Conservation (phyloP, 1,284 basidiomycete species). For the Ustilago shanxiensis region DNA sequence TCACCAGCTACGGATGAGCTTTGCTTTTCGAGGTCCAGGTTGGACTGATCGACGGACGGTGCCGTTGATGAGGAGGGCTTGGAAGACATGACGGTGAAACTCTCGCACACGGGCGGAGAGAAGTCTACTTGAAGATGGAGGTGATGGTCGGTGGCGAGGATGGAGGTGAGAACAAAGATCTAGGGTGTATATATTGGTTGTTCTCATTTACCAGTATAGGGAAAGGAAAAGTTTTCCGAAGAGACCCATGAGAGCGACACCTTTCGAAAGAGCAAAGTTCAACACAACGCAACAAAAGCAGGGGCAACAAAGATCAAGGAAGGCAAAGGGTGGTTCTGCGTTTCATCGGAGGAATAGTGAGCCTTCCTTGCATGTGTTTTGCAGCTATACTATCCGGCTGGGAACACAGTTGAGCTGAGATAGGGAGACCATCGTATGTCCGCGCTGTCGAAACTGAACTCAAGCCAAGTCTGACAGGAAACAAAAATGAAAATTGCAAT, state of each 20-base stretch:
- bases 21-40: constrained; percentile 48
- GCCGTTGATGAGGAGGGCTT: constrained; percentile 28
- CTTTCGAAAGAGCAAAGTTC: not conserved
- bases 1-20: constrained; percentile 39
- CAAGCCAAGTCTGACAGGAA: too few species aligned
- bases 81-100: constrained; percentile 15
- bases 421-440: not conserved
- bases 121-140: not conserved
- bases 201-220: not conserved
- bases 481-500: not conserved
- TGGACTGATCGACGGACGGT: constrained; percentile 21
- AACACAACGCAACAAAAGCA: too few species aligned
- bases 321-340: not conserved
- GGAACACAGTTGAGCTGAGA: not conserved
- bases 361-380: not conserved
- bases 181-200: constrained; percentile 14
- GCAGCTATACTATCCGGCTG: not conserved
- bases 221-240: not conserved
- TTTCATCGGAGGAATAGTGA: constrained; percentile 2
- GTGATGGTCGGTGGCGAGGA: not conserved
- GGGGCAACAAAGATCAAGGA: not conserved
- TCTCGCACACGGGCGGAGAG: constrained; percentile 10
- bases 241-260: not conserved
- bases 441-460: constrained; percentile 2
- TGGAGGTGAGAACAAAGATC: not conserved